Percentiles rank a stretch among this genome's conserved stretches.
Conservation (phyloP, 352 stramenopile genomes). For the Phytophthora colocasiae region DNA sequence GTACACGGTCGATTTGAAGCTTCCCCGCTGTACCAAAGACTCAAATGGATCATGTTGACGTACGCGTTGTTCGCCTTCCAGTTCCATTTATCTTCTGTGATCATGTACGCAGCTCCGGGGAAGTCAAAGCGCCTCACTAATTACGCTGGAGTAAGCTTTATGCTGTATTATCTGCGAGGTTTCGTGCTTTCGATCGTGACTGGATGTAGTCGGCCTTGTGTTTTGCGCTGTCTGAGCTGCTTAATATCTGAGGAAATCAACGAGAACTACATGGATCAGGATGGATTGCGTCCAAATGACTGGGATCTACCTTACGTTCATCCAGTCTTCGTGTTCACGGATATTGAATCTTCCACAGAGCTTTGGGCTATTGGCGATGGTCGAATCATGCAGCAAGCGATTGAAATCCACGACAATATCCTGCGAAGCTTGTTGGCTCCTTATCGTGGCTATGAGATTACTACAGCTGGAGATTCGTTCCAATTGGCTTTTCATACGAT, state of each 20-base stretch:
- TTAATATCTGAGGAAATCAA: slow-evolving; percentile 50
- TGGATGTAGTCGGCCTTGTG: slow-evolving; percentile 51
- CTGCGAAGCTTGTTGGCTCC: slow-evolving; percentile 32
- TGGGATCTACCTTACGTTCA: slow-evolving; percentile 25
- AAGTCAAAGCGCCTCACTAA: slow-evolving; percentile 17
- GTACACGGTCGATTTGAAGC: slow-evolving; percentile 51
- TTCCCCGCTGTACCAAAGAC: slow-evolving; percentile 52
- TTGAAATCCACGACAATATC: slow-evolving; percentile 51
- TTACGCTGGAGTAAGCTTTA: slow-evolving; percentile 42
- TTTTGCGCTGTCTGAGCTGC: slow-evolving; percentile 37
- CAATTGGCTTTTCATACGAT: slow-evolving; percentile 70
- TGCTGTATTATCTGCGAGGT: slow-evolving; percentile 52
- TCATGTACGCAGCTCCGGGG: slow-evolving; percentile 38
- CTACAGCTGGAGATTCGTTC: slow-evolving; percentile 67
- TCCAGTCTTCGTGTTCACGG: slow-evolving; percentile 65
- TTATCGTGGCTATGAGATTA: slow-evolving; percentile 74
- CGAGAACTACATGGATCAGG: slow-evolving; percentile 33
- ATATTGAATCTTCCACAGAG: slow-evolving; percentile 64
- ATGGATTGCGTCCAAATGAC: slow-evolving; percentile 1
- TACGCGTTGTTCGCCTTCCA: slow-evolving; percentile 62
- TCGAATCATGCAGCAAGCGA: slow-evolving; percentile 45
- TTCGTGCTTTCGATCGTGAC: slow-evolving; percentile 50
- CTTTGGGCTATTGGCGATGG: slow-evolving; percentile 48
- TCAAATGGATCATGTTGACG: slow-evolving; percentile 58
- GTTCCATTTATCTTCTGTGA: slow-evolving; percentile 54